Evolutionary conservation across 306 rosid genomes (phyloP).

Genomic region (Corylus heterophylla): DNA sequence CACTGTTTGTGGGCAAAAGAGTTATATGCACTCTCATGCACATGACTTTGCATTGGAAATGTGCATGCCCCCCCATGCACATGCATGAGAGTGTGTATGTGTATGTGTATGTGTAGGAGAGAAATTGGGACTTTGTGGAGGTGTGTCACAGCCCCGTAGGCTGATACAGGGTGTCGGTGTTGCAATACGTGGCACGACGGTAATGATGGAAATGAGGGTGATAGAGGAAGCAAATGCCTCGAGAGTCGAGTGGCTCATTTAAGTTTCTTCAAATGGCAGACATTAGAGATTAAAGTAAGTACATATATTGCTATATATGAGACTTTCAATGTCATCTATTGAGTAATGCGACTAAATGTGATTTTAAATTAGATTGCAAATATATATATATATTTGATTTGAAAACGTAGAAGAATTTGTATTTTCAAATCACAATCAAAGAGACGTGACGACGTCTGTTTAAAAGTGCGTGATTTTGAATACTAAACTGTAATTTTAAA

Average conservation of each 20-base stretch:
- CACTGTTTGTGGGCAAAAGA: conserved; percentile 7
- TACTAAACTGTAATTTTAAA: too few species aligned
- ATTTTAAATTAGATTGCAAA: too few species aligned
- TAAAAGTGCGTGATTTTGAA: too few species aligned
- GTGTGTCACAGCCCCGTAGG: conserved; percentile 44
- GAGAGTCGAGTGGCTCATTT: conserved; percentile 51
- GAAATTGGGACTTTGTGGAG: conserved; percentile 16
- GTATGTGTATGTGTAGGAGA: neutral
- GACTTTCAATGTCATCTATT: conserved; percentile 4
- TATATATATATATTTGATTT: neutral
- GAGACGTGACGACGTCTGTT: too few species aligned
- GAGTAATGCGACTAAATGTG: too few species aligned
- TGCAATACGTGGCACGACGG: conserved; percentile 41
- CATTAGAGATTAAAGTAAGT: conserved; percentile 20
- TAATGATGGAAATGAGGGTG: conserved; percentile 48
- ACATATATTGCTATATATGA: conserved; percentile 26
- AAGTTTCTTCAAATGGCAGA: conserved; percentile 56
- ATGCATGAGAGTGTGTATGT: conserved; percentile 40
- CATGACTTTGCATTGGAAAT: conserved; percentile 35
- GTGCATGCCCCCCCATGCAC: conserved; percentile 42
- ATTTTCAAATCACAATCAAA: too few species aligned
- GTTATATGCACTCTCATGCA: conserved; percentile 42
- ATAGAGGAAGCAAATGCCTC: conserved; percentile 71
- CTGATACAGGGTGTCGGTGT: conserved; percentile 67
- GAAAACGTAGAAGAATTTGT: too few species aligned